phyloP scores from a whole-genome alignment of 495 filamentous ascomycete species.

The Aspergillus diversus region DNA sequence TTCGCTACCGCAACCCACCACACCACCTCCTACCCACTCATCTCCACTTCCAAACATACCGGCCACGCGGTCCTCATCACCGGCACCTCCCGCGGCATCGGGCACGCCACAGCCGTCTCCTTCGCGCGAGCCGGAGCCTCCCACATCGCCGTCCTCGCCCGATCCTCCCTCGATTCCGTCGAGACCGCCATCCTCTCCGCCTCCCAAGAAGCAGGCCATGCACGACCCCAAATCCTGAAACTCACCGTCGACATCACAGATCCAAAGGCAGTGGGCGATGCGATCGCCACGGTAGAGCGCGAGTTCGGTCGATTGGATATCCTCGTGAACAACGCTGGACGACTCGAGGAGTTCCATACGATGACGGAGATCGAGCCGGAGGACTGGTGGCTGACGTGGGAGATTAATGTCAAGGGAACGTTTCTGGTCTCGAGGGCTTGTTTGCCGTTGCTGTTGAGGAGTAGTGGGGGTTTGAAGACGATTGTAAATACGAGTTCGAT shows the following conservation, averaged over 20 bases:
- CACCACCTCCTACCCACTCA: conserved; percentile 43
- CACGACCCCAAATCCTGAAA: conserved; percentile 44
- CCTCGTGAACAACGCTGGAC: conserved; percentile 48
- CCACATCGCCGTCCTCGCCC: conserved; percentile 50
- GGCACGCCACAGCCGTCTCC: conserved; percentile 44
- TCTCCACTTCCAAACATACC: conserved; percentile 35
- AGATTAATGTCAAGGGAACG: conserved; percentile 47
- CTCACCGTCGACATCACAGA: conserved; percentile 49
- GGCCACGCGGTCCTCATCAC: conserved; percentile 52
- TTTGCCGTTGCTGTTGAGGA: conserved; percentile 42
- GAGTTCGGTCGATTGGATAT: conserved; percentile 48
- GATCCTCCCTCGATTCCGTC: conserved; percentile 40
- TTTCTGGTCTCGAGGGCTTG: conserved; percentile 44
- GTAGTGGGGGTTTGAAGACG: conserved; percentile 32
- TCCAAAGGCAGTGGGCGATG: conserved; percentile 36
- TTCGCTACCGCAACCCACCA: not conserved
- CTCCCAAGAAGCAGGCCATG: conserved; percentile 36
- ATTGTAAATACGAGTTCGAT: conserved; percentile 38
- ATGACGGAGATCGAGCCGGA: conserved; percentile 34
- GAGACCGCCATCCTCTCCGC: conserved; percentile 39
- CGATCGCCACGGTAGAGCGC: conserved; percentile 17
- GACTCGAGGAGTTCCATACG: conserved; percentile 2
- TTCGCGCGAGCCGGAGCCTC: conserved; percentile 52
- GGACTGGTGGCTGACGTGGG: conserved; percentile 47
- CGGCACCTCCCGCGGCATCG: conserved; percentile 55